Percentiles rank a stretch among this genome's conserved stretches.
These are phyloP conservation scores for Nyssa sinensis DNA, from an alignment of 148 eudicot genomes.

Conservation along the genomic window DNA sequence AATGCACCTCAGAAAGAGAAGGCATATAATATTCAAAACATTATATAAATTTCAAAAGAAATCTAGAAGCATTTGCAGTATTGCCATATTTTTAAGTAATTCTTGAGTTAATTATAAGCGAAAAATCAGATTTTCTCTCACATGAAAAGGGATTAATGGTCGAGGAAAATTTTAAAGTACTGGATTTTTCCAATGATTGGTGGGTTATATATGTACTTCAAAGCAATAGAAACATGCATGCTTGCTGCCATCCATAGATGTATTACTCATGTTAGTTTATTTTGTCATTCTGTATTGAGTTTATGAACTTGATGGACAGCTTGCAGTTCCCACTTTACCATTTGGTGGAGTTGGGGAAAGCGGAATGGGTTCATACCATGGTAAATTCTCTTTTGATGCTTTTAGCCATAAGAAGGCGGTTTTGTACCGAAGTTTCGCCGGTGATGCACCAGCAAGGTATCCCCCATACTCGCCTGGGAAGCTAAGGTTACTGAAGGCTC, in stretches of 20 bases:
- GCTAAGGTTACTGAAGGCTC: constrained; percentile 52
- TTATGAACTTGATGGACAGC: constrained; percentile 29
- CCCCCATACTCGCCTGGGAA: constrained; percentile 78
- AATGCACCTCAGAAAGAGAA: background rate
- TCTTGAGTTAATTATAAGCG: too few relatives aligned
- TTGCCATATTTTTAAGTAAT: too few relatives aligned
- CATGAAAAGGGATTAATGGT: background rate
- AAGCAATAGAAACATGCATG: background rate
- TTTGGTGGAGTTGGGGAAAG: constrained; percentile 94
- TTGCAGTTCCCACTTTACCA: constrained; percentile 55
- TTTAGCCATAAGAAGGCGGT: constrained; percentile 84
- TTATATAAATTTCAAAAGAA: too few relatives aligned
- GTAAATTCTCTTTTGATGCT: constrained; percentile 77
- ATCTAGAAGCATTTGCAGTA: too few relatives aligned
- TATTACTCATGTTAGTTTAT: background rate
- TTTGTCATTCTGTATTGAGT: background rate
- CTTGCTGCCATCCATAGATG: background rate
- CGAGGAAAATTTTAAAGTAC: background rate
- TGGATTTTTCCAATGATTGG: background rate
- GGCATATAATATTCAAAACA: background rate
- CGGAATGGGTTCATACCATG: constrained; percentile 82
- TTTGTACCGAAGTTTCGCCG: constrained; percentile 46
- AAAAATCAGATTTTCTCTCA: background rate
- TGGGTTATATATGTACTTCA: background rate
- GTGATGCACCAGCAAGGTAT: constrained; percentile 65